These are phyloP conservation scores for Cladosporium phlei DNA, from an alignment of 2,329 filamentous ascomycete species.

Conservation along the genomic window DNA sequence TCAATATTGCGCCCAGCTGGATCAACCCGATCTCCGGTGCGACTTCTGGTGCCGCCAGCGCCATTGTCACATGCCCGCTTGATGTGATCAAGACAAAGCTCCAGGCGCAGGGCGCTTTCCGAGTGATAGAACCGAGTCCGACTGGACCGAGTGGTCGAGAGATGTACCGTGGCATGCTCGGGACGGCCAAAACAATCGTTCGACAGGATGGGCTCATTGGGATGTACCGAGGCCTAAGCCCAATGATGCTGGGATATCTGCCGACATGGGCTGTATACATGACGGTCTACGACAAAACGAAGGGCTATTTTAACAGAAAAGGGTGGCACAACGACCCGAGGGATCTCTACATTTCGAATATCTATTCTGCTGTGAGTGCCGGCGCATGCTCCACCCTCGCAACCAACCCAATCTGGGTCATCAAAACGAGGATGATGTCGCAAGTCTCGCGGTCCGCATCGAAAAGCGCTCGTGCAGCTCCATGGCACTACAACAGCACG, in stretches of 20 bases:
- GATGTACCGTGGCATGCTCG: conserved; percentile 79
- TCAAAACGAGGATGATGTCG: conserved; percentile 97
- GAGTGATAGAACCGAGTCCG: conserved; percentile 33
- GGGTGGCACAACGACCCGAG: conserved; percentile 32
- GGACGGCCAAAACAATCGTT: conserved; percentile 82
- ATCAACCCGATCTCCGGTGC: conserved; percentile 84
- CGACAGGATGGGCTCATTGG: conserved; percentile 81
- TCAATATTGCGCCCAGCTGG: conserved; percentile 50
- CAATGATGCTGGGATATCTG: conserved; percentile 91
- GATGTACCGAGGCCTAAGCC: conserved; percentile 87
- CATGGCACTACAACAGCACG: conserved; percentile 88
- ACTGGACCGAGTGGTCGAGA: conserved; percentile 41
- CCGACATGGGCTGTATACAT: conserved; percentile 99
- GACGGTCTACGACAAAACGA: conserved; percentile 89
- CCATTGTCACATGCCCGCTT: conserved; percentile 90
- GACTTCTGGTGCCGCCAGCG: conserved; percentile 84
- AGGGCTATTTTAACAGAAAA: conserved; percentile 64
- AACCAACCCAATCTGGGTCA: conserved; percentile 98
- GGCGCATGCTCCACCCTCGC: conserved; percentile 88
- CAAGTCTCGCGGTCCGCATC: conserved; percentile 62
- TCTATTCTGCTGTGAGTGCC: conserved; percentile 85
- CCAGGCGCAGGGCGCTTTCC: conserved; percentile 87
- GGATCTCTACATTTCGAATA: conserved; percentile 72
- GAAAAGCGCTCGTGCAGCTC: conserved; percentile 56
- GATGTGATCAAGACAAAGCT: conserved; percentile 99